Evolutionary conservation across 192 early-diverging fungal genomes (phyloP), one percentile per base, ranked within the genome.

Genomic region (Coemansia sp.): DNA sequence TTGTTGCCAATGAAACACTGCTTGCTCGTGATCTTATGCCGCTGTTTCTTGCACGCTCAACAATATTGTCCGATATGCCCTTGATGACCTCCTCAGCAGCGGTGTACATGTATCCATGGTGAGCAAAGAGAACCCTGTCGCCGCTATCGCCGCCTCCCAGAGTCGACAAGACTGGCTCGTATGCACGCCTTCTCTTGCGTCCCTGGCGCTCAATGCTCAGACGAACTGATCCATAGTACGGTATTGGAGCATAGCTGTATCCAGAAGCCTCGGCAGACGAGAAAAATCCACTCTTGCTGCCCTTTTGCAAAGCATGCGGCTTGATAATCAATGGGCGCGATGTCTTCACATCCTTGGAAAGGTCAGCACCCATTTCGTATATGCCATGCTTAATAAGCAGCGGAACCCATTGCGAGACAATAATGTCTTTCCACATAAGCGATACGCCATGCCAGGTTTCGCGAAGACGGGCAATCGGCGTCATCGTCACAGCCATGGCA

Each of bases 361-460:
- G 16, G 5, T 62, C 72, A 45, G 86, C 69, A 38, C 86, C 85
- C 1, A 75, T 63, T 6, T 78, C 84, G 67, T 87, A 76, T 45
- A 88, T 79, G 41, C 81, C 86, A 56, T 86, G 67, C 11, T 77
- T 72, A 6, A 87, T 71, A 39, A 88, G 72, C 49, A 91, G 47
- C 10, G 86, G 88, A 4, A 85, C 79, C 91, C 91, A 92, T 40
- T 81, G 70, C 4, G 84, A 59, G 2, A 72, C 74, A 8, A 92
- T 80, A 21, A 87, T 60, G 9, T 75, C 67, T n/a, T 83, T 76
- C 63, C 84, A 84, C 15, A 67, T 48, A 16, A 80, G 64, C 38
- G 82, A 76, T 0, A 91, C 88, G 7, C 85, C 80, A 37, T 87
- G 86, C 91, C 91, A 92, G 1, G 89, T 85, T 69, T 92, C 89